These are phyloP conservation scores for Diaporthe sp. DNA, from an alignment of 2,329 filamentous ascomycete genomes.

Conservation along the genomic window DNA sequence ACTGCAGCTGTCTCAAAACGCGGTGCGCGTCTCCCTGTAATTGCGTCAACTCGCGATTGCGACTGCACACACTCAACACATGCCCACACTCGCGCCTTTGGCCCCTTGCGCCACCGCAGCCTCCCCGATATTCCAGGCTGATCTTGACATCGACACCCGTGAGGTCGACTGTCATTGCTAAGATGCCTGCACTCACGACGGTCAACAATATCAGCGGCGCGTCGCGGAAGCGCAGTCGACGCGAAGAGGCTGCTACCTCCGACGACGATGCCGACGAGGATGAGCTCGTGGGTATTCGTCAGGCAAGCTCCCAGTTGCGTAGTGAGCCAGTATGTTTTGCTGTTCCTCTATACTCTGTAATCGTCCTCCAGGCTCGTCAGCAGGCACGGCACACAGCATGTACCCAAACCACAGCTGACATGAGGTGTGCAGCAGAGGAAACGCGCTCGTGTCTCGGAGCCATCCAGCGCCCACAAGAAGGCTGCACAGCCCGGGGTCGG, in stretches of 20 bases:
- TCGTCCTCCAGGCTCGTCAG: neutral
- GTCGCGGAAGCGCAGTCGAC: constrained; percentile 59
- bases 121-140: neutral
- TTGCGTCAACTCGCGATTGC: neutral
- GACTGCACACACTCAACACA: neutral
- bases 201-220: constrained; percentile 44
- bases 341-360: neutral
- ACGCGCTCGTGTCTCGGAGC: constrained; percentile 53
- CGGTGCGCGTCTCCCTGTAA: constrained; percentile 29
- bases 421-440: constrained; percentile 51
- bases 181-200: constrained; percentile 50
- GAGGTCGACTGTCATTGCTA: neutral
- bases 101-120: neutral
- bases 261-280: constrained; percentile 51
- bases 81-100: neutral
- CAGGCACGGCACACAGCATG: neutral
- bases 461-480: constrained; percentile 46
- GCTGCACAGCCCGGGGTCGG: constrained; percentile 47
- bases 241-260: constrained; percentile 49
- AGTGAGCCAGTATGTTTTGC: constrained; percentile 54
- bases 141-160: neutral
- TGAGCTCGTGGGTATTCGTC: constrained; percentile 53
- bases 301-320: constrained; percentile 57
- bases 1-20: neutral
- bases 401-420: constrained; percentile 35